phyloP scores from a whole-genome alignment of 1,284 basidiomycete genomes.

The Puccinia triticina region DNA sequence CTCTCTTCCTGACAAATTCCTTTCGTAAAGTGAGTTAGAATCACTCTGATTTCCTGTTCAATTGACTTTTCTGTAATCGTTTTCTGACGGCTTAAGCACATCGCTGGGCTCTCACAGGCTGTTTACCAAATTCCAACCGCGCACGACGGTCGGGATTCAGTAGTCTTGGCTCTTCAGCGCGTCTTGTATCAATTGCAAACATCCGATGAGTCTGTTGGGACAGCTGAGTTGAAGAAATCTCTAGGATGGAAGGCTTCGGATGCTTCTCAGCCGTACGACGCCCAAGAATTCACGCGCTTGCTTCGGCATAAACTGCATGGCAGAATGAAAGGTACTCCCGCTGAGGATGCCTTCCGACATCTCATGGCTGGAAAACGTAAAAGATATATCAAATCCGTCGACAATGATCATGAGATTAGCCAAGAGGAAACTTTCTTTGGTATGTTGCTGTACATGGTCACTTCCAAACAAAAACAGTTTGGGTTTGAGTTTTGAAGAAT shows the following conservation, averaged over 20 bases:
- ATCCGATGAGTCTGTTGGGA: constrained; percentile 94
- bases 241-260: constrained; percentile 99
- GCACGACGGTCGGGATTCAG: constrained; percentile 92
- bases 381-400: constrained; percentile 97
- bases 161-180: constrained; percentile 89
- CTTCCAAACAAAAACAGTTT: not conserved
- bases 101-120: constrained; percentile 66
- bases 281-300: constrained; percentile 98
- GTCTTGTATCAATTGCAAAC: constrained; percentile 99
- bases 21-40: constrained; percentile 75
- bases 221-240: constrained; percentile 96
- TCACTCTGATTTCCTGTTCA: not conserved
- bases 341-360: constrained; percentile 90
- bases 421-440: constrained; percentile 96
- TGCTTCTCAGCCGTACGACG: constrained; percentile 98
- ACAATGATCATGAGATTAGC: constrained; percentile 95
- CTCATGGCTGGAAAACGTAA: constrained; percentile 99
- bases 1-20: constrained; percentile 90
- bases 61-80: not conserved
- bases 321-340: constrained; percentile 98
- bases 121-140: constrained; percentile 99
- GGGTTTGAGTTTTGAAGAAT: not conserved
- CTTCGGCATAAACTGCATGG: constrained; percentile 95
- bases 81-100: not conserved
- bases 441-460: constrained; percentile 58